Conservation (phyloP, 2,329 filamentous ascomycete species). For the Clonostachys sp. region DNA sequence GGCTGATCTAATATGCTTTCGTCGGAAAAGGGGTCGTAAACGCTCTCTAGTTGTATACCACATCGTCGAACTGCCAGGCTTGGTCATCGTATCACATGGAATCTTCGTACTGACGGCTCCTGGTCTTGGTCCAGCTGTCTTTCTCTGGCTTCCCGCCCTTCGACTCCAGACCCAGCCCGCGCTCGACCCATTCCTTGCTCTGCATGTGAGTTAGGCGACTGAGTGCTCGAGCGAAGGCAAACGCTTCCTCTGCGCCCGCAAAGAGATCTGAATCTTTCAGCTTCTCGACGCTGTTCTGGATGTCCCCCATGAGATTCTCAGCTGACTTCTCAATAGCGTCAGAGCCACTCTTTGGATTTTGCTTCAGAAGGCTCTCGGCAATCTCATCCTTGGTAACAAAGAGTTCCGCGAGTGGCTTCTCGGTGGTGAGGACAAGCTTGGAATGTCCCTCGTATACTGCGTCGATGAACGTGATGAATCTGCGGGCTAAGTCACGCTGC, state of each 20-base stretch:
- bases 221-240: constrained; percentile 88
- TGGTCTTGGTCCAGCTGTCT: constrained; percentile 61
- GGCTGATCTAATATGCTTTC: too few species aligned
- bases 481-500: constrained; percentile 79
- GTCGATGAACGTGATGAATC: constrained; percentile 98
- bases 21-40: too few species aligned
- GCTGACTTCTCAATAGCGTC: constrained; percentile 6
- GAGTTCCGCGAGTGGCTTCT: constrained; percentile 76
- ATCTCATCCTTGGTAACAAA: constrained; percentile 75
- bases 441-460: constrained; percentile 89
- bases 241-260: constrained; percentile 90
- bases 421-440: constrained; percentile 92
- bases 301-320: constrained; percentile 5
- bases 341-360: constrained; percentile 31
- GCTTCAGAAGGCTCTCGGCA: constrained; percentile 47
- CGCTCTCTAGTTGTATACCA: too few species aligned
- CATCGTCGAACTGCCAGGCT: too few species aligned
- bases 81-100: constrained; percentile 42
- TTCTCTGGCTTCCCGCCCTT: constrained; percentile 61
- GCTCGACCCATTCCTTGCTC: constrained; percentile 89
- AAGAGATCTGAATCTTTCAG: constrained; percentile 86
- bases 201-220: constrained; percentile 89
- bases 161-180: constrained; percentile 64
- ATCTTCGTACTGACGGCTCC: constrained; percentile 65
- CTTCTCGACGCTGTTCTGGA: constrained; percentile 78